Conservation (phyloP, 805 yeast species). For the Starmerella gropengiesseri region DNA sequence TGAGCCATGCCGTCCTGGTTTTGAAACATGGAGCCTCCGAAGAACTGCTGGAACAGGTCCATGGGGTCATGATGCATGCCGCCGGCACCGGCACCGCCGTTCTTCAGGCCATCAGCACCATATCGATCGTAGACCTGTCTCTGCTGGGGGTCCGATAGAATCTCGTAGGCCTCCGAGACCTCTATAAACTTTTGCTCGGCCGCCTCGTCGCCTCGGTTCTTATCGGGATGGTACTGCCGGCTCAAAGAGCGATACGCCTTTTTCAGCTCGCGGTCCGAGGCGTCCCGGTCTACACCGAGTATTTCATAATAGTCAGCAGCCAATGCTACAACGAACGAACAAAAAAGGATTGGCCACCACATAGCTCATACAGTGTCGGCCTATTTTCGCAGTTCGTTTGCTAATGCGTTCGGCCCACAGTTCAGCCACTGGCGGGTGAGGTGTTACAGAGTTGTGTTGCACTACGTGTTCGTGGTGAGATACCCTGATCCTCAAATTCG, state of each 20-base stretch:
- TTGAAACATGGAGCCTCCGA: constrained; percentile 33
- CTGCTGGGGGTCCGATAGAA: constrained; percentile 61
- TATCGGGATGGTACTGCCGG: constrained; percentile 89
- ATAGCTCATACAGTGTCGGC: no score
- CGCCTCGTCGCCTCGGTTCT: constrained; percentile 53
- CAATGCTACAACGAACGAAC: constrained; percentile 21
- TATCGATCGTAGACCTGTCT: constrained; percentile 56
- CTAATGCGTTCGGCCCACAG: no score
- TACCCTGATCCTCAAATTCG: no score
- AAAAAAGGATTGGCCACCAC: constrained; percentile 8
- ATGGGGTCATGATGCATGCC: constrained; percentile 37
- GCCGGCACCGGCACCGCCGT: constrained; percentile 15
- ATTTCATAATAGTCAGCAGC: constrained; percentile 41
- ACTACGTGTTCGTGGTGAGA: no score
- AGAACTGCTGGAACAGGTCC: constrained; percentile 56
- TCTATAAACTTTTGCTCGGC: constrained; percentile 83
- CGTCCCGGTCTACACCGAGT: constrained; percentile 57
- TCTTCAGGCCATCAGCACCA: constrained; percentile 65
- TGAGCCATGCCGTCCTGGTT: constrained; percentile 24
- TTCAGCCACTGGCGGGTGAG: no score
- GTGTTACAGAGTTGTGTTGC: no score
- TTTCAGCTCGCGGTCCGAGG: constrained; percentile 72
- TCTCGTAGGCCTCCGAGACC: constrained; percentile 88
- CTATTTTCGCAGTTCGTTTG: no score
- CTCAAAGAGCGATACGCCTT: constrained; percentile 73